Base-by-base conservation (phyloP, 805 yeast species). In the Grigorovia jiainica region DNA sequence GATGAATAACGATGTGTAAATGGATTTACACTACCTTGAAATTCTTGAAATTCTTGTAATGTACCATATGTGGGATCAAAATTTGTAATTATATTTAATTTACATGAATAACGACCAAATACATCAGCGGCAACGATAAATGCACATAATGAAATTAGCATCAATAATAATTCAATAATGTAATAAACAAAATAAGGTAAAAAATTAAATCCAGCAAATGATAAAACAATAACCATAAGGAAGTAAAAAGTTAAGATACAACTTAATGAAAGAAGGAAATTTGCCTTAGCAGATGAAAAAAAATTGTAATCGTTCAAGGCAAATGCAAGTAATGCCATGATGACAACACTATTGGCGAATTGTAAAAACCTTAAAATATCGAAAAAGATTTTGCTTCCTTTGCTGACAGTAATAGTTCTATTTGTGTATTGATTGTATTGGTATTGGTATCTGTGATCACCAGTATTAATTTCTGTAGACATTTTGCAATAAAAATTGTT, bases 51-150 rank as follows among this genome's bases (percentile, higher is more conserved):
- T 3, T 37, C 32, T 1, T 38, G 13, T 10, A 36, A 24, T 3
- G 50, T 42, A 4, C 57, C 57, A 27, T 45, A 48, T 16, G 21
- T 38, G 13, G 50, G 45, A n/a, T 48, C 39, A 33, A 44, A 49
- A 18, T 34, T 39, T 10, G 47, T 34, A 7, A 19, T 19, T 8
- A 53, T 46, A 13, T 43, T 20, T 10, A 29, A 47, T 17, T 44
- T 44, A 46, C 69, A 65, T 11, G 58, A 46, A 17, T 46, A 51
- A 11, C 55, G 51, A 32, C 66, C 60, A 40, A 56, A 55, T 4
- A 51, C 47, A 9, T 59, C 44, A 6, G 66, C 65, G 11, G 54
- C 48, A 18, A 65, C 65, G 38, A 65, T 54, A 38, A 64, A 65
- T 1, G 61, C 57, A 37, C 57, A 47, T n/a, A 65, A 42, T 66